These are phyloP conservation scores for Erythrobasidium hasegawianum DNA, from an alignment of 1,284 basidiomycete genomes.

Conservation along the genomic window DNA sequence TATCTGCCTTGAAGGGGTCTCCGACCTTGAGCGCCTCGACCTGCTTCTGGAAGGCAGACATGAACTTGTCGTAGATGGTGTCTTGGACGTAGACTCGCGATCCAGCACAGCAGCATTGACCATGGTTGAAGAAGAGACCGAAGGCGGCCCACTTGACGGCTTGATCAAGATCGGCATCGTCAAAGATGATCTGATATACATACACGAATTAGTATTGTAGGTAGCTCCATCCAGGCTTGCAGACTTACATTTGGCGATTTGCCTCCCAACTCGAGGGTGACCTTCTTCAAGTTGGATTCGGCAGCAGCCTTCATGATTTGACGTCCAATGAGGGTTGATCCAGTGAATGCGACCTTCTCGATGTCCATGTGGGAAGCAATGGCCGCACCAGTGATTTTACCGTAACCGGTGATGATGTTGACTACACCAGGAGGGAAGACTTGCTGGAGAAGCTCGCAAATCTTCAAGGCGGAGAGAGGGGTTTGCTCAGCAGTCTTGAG, in stretches of 20 bases:
- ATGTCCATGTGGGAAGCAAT: constrained; percentile 62
- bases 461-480: constrained; percentile 64
- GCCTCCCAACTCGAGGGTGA: constrained; percentile 69
- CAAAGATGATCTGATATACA: constrained; percentile 53
- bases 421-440: constrained; percentile 91
- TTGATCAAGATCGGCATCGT: constrained; percentile 61
- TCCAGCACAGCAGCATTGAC: constrained; percentile 79
- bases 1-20: constrained; percentile 69
- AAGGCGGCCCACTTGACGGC: constrained; percentile 76
- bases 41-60: constrained; percentile 57
- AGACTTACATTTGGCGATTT: constrained; percentile 54
- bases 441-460: constrained; percentile 54
- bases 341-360: constrained; percentile 59
- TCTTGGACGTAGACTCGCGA: constrained; percentile 70
- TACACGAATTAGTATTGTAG: neutral
- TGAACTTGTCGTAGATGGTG: constrained; percentile 70
- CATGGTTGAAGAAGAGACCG: constrained; percentile 62
- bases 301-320: constrained; percentile 79
- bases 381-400: constrained; percentile 76
- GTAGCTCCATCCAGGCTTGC: no score
- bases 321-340: constrained; percentile 70
- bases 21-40: constrained; percentile 62
- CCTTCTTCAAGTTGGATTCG: constrained; percentile 81
- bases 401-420: constrained; percentile 70
- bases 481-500: constrained; percentile 83